phyloP scores from a whole-genome alignment of 2,329 filamentous ascomycete species.

The Coccinonectria pachysandricola region DNA sequence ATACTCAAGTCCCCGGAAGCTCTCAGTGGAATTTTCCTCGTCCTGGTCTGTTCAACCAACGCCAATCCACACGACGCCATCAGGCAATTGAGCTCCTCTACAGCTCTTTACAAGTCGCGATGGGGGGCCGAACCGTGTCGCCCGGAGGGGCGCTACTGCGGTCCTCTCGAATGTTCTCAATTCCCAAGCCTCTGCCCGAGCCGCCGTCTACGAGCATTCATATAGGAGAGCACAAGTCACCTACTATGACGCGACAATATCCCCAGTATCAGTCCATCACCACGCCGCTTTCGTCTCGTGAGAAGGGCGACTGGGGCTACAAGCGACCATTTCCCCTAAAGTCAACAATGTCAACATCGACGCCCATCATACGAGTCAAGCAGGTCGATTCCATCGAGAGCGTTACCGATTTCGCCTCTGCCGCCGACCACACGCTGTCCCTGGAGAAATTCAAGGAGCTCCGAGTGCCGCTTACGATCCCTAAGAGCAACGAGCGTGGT shows the following conservation, averaged over 20 bases:
- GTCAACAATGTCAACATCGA: conserved; percentile 60
- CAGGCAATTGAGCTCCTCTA: conserved; percentile 21
- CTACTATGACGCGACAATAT: conserved; percentile 55
- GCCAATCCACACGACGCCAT: conserved; percentile 12
- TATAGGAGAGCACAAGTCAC: conserved; percentile 25
- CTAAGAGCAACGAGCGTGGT: conserved; percentile 18
- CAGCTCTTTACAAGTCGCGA: conserved; percentile 18
- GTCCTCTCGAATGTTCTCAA: conserved; percentile 79
- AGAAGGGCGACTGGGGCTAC: conserved; percentile 82
- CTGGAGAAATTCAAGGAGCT: conserved; percentile 82
- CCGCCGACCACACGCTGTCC: conserved; percentile 70
- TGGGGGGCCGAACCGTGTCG: conserved; percentile 34
- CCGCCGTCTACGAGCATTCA: conserved; percentile 39
- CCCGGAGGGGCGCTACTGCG: conserved; percentile 64
- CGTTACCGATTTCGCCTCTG: conserved; percentile 79
- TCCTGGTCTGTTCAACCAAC: conserved; percentile 6
- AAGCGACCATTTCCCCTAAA: conserved; percentile 75
- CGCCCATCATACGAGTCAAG: conserved; percentile 66
- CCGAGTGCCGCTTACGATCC: conserved; percentile 57
- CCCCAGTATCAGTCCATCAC: conserved; percentile 79
- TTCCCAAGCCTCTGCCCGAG: conserved; percentile 64
- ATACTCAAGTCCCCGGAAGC: conserved; percentile 13
- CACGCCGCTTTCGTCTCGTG: conserved; percentile 61
- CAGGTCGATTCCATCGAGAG: conserved; percentile 78
- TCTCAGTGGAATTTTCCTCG: conserved; percentile 21